A percentile compares a stretch with the other conserved stretches of the same genome.
Evolutionary conservation across 2,329 filamentous ascomycete genomes (phyloP).

Genomic region (Penicillium sp.): DNA sequence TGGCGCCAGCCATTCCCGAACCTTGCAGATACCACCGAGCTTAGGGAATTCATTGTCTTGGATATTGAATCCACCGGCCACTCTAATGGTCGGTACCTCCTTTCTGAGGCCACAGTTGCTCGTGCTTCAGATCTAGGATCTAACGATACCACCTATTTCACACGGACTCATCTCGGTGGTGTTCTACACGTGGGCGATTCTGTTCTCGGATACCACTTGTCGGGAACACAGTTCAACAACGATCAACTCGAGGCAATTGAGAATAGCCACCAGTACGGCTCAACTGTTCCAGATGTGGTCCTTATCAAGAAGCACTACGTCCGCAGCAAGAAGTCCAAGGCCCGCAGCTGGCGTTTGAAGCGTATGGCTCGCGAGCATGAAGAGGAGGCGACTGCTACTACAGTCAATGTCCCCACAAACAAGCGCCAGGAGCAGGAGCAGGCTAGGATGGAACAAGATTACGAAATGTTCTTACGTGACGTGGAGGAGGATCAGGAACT

Average conservation of each 20-base stretch:
- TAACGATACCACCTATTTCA: conserved; percentile 86
- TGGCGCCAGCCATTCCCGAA: conserved; percentile 86
- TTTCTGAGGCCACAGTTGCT: conserved; percentile 85
- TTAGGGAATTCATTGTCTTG: conserved; percentile 91
- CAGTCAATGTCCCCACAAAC: conserved; percentile 38
- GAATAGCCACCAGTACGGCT: conserved; percentile 69
- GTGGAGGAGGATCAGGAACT: conserved; percentile 94
- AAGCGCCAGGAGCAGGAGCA: conserved; percentile 65
- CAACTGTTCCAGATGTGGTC: conserved; percentile 83
- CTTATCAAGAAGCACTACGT: conserved; percentile 97
- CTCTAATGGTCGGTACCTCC: conserved; percentile 74
- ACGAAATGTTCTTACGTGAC: conserved; percentile 94
- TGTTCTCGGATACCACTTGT: conserved; percentile 89
- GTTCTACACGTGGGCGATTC: conserved; percentile 87
- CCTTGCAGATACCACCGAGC: conserved; percentile 76
- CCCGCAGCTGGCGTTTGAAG: conserved; percentile 89
- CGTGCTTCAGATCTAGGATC: conserved; percentile 79
- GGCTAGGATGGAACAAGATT: conserved; percentile 85
- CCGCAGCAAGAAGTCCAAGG: conserved; percentile 76
- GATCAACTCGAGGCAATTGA: conserved; percentile 80
- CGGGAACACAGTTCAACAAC: conserved; percentile 91
- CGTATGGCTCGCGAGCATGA: conserved; percentile 88
- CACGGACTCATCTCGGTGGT: conserved; percentile 82
- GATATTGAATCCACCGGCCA: conserved; percentile 80
- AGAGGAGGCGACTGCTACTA: conserved; percentile 49